Evolutionary conservation across 495 filamentous ascomycete species (phyloP).

Genomic region (Podospora pseudopauciseta): DNA sequence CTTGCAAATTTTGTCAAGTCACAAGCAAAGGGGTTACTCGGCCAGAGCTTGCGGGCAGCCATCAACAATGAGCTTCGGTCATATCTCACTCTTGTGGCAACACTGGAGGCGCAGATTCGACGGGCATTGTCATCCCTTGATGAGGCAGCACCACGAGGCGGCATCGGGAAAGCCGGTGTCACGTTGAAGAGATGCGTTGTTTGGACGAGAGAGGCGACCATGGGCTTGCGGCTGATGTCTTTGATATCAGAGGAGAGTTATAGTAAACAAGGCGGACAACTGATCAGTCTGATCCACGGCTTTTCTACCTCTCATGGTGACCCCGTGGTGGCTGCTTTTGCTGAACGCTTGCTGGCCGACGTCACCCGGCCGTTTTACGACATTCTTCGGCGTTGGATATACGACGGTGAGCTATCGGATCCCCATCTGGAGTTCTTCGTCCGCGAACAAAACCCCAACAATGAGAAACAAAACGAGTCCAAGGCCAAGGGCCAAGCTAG

Average conservation of each 20-base stretch:
- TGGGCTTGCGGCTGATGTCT: conserved; percentile 92
- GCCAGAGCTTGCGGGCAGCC: conserved; percentile 88
- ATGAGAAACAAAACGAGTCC: conserved; percentile 44
- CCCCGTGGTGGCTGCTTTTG: conserved; percentile 88
- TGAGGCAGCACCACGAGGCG: conserved; percentile 57
- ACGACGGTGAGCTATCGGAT: conserved; percentile 95
- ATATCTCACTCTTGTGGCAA: conserved; percentile 90
- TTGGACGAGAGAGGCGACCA: conserved; percentile 95
- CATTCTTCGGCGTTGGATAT: conserved; percentile 95
- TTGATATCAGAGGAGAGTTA: conserved; percentile 87
- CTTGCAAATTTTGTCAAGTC: conserved; percentile 77
- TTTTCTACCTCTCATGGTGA: conserved; percentile 94
- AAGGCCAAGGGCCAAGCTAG: conserved; percentile 72
- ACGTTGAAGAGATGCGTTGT: conserved; percentile 94
- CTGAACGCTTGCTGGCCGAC: conserved; percentile 84
- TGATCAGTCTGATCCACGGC: conserved; percentile 90
- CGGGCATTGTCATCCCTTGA: conserved; percentile 69
- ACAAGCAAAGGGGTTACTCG: conserved; percentile 62
- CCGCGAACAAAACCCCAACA: conserved; percentile 57
- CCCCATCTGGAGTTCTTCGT: conserved; percentile 97
- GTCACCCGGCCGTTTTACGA: conserved; percentile 97
- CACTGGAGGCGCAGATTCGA: conserved; percentile 89
- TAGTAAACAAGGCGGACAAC: conserved; percentile 81
- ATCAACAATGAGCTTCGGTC: conserved; percentile 80
- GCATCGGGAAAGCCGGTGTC: conserved; percentile 82